Percentiles rank a stretch among this genome's conserved stretches.
These are phyloP conservation scores for Hypoxylon sp. DNA, from an alignment of 2,329 filamentous ascomycete species.

Conservation along the genomic window DNA sequence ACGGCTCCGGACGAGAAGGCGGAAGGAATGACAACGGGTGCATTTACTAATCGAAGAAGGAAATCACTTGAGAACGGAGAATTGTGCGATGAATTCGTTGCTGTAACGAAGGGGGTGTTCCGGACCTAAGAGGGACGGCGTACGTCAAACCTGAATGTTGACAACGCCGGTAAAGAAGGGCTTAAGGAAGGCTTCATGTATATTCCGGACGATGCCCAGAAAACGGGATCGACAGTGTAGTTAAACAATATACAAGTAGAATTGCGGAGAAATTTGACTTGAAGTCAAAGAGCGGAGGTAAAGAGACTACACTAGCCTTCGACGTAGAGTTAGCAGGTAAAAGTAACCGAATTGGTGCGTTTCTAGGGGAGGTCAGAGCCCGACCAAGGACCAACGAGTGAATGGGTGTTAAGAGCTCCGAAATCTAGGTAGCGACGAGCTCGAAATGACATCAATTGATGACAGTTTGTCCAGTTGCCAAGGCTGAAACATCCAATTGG, in stretches of 20 bases:
- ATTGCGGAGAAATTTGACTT: slow-evolving; percentile 18
- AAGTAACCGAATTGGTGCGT: slow-evolving; percentile 9
- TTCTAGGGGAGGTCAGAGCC: slow-evolving; percentile 21
- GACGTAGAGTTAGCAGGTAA: slow-evolving; percentile 26
- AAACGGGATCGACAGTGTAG: neutral
- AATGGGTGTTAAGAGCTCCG: neutral
- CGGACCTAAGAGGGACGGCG: no score
- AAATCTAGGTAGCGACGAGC: slow-evolving; percentile 1
- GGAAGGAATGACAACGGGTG: neutral
- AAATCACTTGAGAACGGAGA: slow-evolving; percentile 1
- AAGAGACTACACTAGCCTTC: slow-evolving; percentile 24
- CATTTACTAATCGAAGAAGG: neutral
- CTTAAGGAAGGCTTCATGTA: neutral
- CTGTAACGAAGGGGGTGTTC: neutral
- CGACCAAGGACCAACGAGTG: neutral
- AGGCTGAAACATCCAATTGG: slow-evolving; percentile 34
- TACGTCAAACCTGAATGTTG: neutral
- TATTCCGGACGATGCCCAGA: neutral
- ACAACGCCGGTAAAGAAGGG: neutral
- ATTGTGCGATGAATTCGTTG: no score
- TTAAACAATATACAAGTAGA: slow-evolving; percentile 1
- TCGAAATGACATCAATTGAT: slow-evolving; percentile 33
- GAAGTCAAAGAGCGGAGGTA: slow-evolving; percentile 26
- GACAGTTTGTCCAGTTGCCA: slow-evolving; percentile 36
- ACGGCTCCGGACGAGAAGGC: neutral